Conservation (phyloP, 1,284 basidiomycete genomes). For the Sphaerobolus stellatus region DNA sequence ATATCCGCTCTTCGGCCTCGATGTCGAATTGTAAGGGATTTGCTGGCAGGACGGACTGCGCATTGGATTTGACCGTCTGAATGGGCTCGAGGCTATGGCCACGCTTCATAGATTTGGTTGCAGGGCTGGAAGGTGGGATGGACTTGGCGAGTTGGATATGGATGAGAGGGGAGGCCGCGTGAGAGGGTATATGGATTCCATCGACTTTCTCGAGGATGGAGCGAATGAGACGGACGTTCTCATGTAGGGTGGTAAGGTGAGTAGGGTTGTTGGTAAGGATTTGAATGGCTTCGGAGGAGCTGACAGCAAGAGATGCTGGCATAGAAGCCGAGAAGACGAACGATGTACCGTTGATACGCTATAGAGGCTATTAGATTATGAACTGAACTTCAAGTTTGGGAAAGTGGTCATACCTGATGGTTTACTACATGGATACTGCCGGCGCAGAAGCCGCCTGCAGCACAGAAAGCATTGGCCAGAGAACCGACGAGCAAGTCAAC, state of each 20-base stretch:
- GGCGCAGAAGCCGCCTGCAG: constrained; percentile 94
- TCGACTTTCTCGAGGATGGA: constrained; percentile 75
- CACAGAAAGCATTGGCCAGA: constrained; percentile 80
- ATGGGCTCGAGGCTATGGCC: not conserved
- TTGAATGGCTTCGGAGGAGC: constrained; percentile 82
- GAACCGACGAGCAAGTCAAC: constrained; percentile 86
- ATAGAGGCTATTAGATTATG: constrained; percentile 9
- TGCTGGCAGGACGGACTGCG: constrained; percentile 40
- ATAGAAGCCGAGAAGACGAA: constrained; percentile 97
- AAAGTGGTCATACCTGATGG: constrained; percentile 69
- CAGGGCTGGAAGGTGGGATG: constrained; percentile 23
- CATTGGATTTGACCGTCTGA: constrained; percentile 37
- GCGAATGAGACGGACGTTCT: constrained; percentile 79
- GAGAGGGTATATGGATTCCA: constrained; percentile 81
- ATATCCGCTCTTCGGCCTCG: constrained; percentile 69
- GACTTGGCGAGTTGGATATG: constrained; percentile 69
- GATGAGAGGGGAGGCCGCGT: constrained; percentile 83
- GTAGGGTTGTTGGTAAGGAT: constrained; percentile 75
- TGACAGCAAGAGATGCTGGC: constrained; percentile 87
- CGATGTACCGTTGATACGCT: constrained; percentile 96
- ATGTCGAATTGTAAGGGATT: constrained; percentile 54
- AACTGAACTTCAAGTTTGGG: not conserved
- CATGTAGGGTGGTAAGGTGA: constrained; percentile 72
- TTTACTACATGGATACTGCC: constrained; percentile 82
- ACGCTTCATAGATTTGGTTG: not conserved